Percentiles rank a stretch among this genome's conserved stretches.
These are phyloP conservation scores for Hysterium pulicare DNA, from an alignment of 2,329 filamentous ascomycete genomes.

Conservation along the genomic window DNA sequence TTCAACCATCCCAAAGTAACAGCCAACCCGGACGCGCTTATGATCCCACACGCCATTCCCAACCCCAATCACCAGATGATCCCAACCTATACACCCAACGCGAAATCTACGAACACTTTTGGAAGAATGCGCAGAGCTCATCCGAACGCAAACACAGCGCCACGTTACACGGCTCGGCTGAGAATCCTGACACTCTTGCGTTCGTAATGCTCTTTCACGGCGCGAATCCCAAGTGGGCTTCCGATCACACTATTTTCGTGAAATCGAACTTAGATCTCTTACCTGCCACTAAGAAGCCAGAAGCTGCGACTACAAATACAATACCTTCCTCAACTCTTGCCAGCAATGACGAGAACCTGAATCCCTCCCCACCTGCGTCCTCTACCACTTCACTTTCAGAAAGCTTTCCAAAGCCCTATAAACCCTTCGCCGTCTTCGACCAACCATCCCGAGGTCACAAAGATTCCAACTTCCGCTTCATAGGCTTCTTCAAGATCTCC, in stretches of 20 bases:
- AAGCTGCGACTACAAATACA: neutral
- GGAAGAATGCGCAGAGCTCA: neutral
- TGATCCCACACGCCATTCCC: neutral
- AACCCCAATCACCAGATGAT: too few relatives aligned
- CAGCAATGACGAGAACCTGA: too few relatives aligned
- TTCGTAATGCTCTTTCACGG: conserved; percentile 21
- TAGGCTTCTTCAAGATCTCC: conserved; percentile 20
- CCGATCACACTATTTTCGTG: conserved; percentile 25
- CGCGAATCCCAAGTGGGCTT: conserved; percentile 24
- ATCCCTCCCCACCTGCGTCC: neutral
- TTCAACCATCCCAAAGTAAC: too few relatives aligned
- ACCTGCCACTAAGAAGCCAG: conserved; percentile 5
- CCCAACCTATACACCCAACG: neutral
- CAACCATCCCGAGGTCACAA: conserved; percentile 5
- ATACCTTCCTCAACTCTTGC: neutral
- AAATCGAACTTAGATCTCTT: conserved; percentile 26
- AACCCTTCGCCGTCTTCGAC: conserved; percentile 22
- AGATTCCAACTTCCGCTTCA: conserved; percentile 14
- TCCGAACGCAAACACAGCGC: neutral
- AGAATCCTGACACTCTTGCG: conserved; percentile 11
- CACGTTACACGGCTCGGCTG: conserved; percentile 15
- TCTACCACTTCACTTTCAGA: neutral
- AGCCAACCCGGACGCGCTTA: too few relatives aligned
- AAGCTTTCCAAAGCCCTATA: neutral
- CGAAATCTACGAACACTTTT: neutral